These are phyloP conservation scores for Pseudotulostoma volvatum DNA, from an alignment of 495 filamentous ascomycete genomes.

Conservation along the genomic window DNA sequence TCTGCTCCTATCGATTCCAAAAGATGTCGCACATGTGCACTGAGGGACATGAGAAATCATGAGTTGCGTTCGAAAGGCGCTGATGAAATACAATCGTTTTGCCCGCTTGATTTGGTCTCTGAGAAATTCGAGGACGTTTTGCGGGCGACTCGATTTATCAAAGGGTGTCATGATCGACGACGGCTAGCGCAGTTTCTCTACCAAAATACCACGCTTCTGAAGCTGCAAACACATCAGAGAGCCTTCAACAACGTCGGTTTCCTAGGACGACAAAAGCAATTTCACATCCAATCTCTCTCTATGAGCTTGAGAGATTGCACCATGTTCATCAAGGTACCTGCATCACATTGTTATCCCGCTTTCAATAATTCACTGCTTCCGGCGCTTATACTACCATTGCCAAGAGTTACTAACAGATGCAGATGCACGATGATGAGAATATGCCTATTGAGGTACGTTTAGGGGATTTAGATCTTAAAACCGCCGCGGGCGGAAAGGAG, in stretches of 20 bases:
- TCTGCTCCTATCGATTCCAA: conserved; percentile 46
- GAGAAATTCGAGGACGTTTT: conserved; percentile 22
- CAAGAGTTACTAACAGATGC: too few species aligned
- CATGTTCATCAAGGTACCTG: conserved; percentile 49
- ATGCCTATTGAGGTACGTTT: conserved; percentile 51
- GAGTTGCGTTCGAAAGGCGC: conserved; percentile 7
- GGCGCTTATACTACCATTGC: too few species aligned
- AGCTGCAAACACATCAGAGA: conserved; percentile 21
- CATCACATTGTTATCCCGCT: too few species aligned
- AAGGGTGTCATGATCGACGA: conserved; percentile 19
- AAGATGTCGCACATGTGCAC: conserved; percentile 77
- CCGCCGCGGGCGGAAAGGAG: conserved; percentile 46
- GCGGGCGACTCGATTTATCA: conserved; percentile 20
- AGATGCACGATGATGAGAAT: conserved; percentile 18
- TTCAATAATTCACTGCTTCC: too few species aligned
- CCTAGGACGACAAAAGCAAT: conserved; percentile 16
- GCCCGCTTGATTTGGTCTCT: conserved; percentile 40
- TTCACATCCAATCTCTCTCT: conserved; percentile 31
- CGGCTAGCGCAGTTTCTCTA: conserved; percentile 24
- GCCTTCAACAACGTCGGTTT: conserved; percentile 21
- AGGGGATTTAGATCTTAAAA: conserved; percentile 81
- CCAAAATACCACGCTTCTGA: conserved; percentile 20
- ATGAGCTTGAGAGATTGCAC: conserved; percentile 90
- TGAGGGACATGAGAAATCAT: conserved; percentile 41
- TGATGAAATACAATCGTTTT: conserved; percentile 24